Base-by-base conservation (phyloP, 2,329 filamentous ascomycete genomes). In the Pyricularia sp. region DNA sequence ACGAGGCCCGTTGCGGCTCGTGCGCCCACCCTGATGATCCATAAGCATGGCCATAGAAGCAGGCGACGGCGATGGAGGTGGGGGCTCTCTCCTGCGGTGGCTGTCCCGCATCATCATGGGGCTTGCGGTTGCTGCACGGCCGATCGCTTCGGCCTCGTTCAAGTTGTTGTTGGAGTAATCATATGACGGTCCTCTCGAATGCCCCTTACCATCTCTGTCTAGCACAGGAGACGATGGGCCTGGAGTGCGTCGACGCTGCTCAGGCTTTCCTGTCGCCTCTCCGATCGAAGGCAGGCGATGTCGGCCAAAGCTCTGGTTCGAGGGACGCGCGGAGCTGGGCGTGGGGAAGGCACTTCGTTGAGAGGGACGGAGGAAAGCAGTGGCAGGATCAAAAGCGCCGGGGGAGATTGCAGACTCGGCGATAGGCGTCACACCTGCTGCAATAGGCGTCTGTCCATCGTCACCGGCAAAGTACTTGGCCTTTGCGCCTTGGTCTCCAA, bases 401-500 rank as follows among this genome's bases (percentile, higher is more conserved):
- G 93, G 93, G 28, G 91, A 93, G 61, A 89, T 79, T 1, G 90
- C 91, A 58, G 91, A 92, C 72, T 93, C 90, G 1, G 91, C 90
- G 74, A 97, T 97, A 0, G 94, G 94, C 0, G 94, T 98, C 0
- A 92, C 86, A n/a, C 91, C 92, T 1, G 89, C 89, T 11, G 91
- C 91, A 72, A 93, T 90, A 0, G 93, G 93, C 0, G 93, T 97
- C 72, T 82, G 82, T 10, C 86, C 86, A 50, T 83, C 85, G 66
- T 89, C 87, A 58, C 81, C 77, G 0, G 82, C 80, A 73, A 89
- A 87, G 79, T 92, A 88, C 78, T 87, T 88, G 68, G 89, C 87
- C 71, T 90, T 89, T 26, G 82, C 81, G 4, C 80, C 80, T 64
- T 83, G 82, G 65, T 89, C 87, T 9, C 88, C 91, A 74, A 99